These are phyloP conservation scores for Begonia loranthoides DNA, from an alignment of 306 rosid species.

Conservation along the genomic window DNA sequence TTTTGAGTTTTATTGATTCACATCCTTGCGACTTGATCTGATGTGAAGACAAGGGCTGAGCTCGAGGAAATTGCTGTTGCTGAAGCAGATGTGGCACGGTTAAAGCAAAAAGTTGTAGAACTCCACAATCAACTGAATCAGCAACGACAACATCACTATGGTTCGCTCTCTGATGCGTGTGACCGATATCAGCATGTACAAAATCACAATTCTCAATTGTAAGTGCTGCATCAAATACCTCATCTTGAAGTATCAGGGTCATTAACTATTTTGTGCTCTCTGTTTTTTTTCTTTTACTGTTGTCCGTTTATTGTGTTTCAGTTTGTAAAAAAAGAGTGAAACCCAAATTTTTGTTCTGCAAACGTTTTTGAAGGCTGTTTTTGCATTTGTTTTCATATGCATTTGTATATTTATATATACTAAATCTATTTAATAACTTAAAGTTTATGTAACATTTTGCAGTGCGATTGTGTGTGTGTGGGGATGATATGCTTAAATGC, in stretches of 20 bases:
- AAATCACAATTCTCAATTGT: conserved; percentile 73
- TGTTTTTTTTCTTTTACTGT: not conserved
- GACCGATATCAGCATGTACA: conserved; percentile 76
- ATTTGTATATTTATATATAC: too few relatives aligned
- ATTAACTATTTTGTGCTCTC: not conserved
- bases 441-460: too few relatives aligned
- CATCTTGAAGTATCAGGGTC: too few relatives aligned
- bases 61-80: conserved; percentile 99
- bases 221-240: conserved; percentile 20
- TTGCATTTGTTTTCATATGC: too few relatives aligned
- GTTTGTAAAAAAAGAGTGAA: too few relatives aligned
- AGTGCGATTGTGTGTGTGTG: too few relatives aligned
- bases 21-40: conserved; percentile 24
- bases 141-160: conserved; percentile 88
- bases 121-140: conserved; percentile 97
- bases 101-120: conserved; percentile 98
- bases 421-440: too few relatives aligned
- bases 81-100: conserved; percentile 96
- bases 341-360: too few relatives aligned
- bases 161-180: conserved; percentile 74
- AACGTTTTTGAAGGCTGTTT: too few relatives aligned
- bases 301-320: too few relatives aligned
- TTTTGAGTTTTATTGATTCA: conserved; percentile 7
- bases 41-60: conserved; percentile 84
- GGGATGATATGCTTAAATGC: too few relatives aligned